Conservation (phyloP, 768 basidiomycete genomes). For the Clitopilus passeckerianus region DNA sequence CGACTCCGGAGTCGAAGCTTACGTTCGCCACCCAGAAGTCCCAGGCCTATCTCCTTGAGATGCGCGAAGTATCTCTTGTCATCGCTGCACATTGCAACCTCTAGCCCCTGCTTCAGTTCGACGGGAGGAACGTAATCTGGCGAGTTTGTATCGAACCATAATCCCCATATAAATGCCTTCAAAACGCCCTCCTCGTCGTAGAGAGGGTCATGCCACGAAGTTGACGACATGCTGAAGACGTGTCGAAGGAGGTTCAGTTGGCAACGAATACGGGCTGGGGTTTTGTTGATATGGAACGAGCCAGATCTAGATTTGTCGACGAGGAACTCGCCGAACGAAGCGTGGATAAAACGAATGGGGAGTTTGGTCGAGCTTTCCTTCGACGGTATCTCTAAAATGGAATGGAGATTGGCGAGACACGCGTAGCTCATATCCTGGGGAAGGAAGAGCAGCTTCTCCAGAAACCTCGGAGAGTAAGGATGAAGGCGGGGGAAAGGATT, state of each 20-base stretch:
- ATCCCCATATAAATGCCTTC: not conserved
- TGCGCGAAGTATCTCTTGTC: not conserved
- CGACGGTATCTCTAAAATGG: not conserved
- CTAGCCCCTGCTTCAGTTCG: not conserved
- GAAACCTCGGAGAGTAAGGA: not conserved
- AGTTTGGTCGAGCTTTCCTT: not conserved
- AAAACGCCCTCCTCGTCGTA: not conserved
- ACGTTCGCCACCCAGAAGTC: not conserved
- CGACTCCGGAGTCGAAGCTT: not conserved
- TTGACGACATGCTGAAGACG: not conserved
- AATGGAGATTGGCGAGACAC: not conserved
- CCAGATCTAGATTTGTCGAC: not conserved
- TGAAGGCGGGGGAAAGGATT: not conserved
- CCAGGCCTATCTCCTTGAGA: not conserved
- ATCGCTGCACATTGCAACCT: not conserved
- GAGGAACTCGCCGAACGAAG: not conserved
- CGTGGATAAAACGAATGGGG: not conserved
- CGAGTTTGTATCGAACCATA: not conserved
- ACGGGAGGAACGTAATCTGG: not conserved
- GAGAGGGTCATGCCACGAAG: not conserved
- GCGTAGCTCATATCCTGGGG: not conserved
- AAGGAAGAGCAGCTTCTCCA: not conserved
- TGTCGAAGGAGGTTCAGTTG: not conserved
- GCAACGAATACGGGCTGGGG: not conserved
- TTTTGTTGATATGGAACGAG: not conserved